A percentile compares a stretch with the other conserved stretches of the same genome.
Evolutionary conservation across 805 yeast genomes (phyloP).

Genomic region (Myxozyma sirexii): DNA sequence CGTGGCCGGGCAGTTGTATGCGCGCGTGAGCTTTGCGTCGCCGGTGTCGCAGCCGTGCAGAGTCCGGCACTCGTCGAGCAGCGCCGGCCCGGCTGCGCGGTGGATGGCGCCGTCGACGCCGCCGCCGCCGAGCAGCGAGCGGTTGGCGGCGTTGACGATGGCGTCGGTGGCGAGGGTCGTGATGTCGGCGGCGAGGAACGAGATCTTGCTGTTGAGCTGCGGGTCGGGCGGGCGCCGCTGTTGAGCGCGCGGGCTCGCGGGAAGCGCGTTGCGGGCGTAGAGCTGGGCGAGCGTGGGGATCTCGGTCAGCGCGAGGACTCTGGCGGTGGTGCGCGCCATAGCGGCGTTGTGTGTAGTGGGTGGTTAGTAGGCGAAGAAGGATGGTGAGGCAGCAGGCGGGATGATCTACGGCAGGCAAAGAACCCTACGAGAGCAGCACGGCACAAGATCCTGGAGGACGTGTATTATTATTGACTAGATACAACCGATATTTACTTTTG

Average conservation of each 20-base stretch:
- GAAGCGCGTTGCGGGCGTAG: background rate
- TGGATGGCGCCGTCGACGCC: constrained; percentile 35
- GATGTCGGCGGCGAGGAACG: constrained; percentile 23
- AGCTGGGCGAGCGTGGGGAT: constrained; percentile 15
- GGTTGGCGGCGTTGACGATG: constrained; percentile 33
- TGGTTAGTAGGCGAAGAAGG: too few species aligned
- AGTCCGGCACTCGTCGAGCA: constrained; percentile 13
- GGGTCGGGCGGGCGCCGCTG: background rate
- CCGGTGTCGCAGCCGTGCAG: constrained; percentile 31
- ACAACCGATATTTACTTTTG: background rate
- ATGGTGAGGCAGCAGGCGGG: background rate
- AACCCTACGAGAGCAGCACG: background rate
- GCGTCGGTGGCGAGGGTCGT: constrained; percentile 24
- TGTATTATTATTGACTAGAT: background rate
- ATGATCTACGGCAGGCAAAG: background rate
- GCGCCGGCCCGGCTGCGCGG: constrained; percentile 25
- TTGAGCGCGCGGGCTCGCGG: background rate
- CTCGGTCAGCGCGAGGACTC: background rate
- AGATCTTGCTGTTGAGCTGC: constrained; percentile 15
- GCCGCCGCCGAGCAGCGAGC: constrained; percentile 20
- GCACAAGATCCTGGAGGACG: background rate
- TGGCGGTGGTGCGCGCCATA: too few species aligned
- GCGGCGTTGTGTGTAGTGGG: background rate
- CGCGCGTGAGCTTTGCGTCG: constrained; percentile 31
- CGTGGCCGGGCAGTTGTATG: constrained; percentile 16